Percentiles rank a stretch among this genome's conserved stretches.
Evolutionary conservation across 2,329 filamentous ascomycete species (phyloP).

Genomic region (Colletotrichum plurivorum): DNA sequence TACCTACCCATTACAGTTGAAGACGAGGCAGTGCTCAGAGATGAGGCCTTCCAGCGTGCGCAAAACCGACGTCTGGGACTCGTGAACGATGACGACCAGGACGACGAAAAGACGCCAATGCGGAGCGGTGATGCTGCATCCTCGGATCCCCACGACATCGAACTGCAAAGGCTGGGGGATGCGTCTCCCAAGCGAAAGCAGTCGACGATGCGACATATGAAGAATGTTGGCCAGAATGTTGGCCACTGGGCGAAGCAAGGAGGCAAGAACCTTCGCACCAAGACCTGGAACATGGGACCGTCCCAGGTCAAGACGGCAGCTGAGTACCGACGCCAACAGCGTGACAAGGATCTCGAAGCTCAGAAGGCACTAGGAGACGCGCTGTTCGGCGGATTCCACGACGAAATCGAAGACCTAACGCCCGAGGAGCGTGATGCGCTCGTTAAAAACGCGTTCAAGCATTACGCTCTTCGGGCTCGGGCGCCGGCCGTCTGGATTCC

Average conservation of each 20-base stretch:
- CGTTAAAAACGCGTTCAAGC: constrained; percentile 90
- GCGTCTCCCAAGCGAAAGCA: constrained; percentile 49
- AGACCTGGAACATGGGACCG: constrained; percentile 56
- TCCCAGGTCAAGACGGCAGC: constrained; percentile 57
- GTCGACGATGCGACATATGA: constrained; percentile 61
- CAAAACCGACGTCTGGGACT: constrained; percentile 80
- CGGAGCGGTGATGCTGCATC: constrained; percentile 50
- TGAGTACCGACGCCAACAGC: constrained; percentile 63
- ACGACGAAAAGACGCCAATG: constrained; percentile 58
- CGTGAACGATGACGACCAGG: constrained; percentile 65
- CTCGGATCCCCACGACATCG: constrained; percentile 49
- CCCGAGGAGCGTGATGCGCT: constrained; percentile 90
- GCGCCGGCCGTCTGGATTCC: constrained; percentile 96
- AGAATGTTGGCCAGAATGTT: constrained; percentile 62
- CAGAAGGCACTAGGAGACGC: constrained; percentile 83
- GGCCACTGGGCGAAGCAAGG: constrained; percentile 64
- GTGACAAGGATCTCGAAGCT: constrained; percentile 76
- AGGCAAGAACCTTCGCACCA: constrained; percentile 62
- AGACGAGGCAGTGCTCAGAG: constrained; percentile 92
- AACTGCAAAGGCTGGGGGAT: constrained; percentile 50
- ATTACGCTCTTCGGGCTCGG: constrained; percentile 86
- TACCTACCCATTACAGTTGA: constrained; percentile 96
- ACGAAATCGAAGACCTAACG: constrained; percentile 94
- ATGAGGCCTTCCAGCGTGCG: constrained; percentile 87
- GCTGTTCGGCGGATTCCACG: constrained; percentile 88